Percentiles rank a stretch among this genome's conserved stretches.
These are phyloP conservation scores for Boechera divaricarpa DNA, from an alignment of 345 rosid species.

Conservation along the genomic window DNA sequence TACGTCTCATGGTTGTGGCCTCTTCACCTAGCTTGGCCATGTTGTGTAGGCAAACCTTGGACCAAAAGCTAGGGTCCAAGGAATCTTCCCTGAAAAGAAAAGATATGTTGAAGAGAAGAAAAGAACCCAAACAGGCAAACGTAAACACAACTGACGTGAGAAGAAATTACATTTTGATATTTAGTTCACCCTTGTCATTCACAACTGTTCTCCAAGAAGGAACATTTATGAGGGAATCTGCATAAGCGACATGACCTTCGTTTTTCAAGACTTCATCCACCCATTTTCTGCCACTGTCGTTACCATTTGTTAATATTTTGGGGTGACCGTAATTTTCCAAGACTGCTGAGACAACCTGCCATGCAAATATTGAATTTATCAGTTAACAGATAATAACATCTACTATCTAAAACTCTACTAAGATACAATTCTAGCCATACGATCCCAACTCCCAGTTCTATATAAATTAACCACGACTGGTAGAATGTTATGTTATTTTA, in stretches of 20 bases:
- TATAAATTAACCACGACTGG: neutral
- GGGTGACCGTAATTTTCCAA: constrained; percentile 77
- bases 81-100: constrained; percentile 68
- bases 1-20: constrained; percentile 85
- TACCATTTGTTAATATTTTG: constrained; percentile 53
- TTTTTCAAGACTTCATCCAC: constrained; percentile 76
- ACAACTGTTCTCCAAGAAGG: constrained; percentile 84
- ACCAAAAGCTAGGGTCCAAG: constrained; percentile 87
- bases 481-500: neutral
- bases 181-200: constrained; percentile 79
- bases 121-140: constrained; percentile 3
- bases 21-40: constrained; percentile 96
- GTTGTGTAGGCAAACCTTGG: constrained; percentile 86
- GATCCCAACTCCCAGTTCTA: constrained; percentile 6
- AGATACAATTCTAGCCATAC: constrained; percentile 4
- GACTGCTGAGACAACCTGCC: constrained; percentile 86
- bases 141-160: constrained; percentile 20
- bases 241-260: constrained; percentile 65
- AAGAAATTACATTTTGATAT: constrained; percentile 62
- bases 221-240: constrained; percentile 52
- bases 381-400: constrained; percentile 17
- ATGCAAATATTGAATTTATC: constrained; percentile 24
- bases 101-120: constrained; percentile 26
- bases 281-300: constrained; percentile 60
- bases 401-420: constrained; percentile 17